Evolutionary conservation across 2,329 filamentous ascomycete species (phyloP).

Genomic region (Phaeosphaeriaceae sp.): DNA sequence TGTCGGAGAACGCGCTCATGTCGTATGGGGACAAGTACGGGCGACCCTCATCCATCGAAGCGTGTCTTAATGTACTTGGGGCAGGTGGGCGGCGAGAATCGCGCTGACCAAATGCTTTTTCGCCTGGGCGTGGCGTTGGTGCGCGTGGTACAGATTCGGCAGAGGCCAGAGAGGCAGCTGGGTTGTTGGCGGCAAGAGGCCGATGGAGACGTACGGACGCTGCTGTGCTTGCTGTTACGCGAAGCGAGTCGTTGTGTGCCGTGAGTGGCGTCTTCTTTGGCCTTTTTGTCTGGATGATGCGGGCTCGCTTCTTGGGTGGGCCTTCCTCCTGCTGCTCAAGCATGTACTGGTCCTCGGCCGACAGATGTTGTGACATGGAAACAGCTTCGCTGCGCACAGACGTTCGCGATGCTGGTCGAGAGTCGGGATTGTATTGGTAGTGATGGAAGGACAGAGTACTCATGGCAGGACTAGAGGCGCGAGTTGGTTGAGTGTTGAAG

Average conservation of each 20-base stretch:
- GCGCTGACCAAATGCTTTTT: constrained; percentile 45
- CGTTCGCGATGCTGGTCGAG: constrained; percentile 48
- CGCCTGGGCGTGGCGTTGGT: constrained; percentile 74
- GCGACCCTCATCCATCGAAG: constrained; percentile 60
- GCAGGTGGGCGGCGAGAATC: constrained; percentile 40
- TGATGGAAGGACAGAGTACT: constrained; percentile 48
- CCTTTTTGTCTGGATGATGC: constrained; percentile 75
- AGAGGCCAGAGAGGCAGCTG: constrained; percentile 59
- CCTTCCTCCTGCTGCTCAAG: constrained; percentile 56
- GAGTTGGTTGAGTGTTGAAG: constrained; percentile 45
- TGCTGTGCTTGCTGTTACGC: constrained; percentile 89
- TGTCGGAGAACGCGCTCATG: constrained; percentile 48
- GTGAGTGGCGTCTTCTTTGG: constrained; percentile 77
- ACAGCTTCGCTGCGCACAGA: constrained; percentile 44
- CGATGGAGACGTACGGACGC: constrained; percentile 86
- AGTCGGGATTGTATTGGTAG: constrained; percentile 40
- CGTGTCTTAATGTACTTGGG: constrained; percentile 64
- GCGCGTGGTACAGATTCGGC: constrained; percentile 77
- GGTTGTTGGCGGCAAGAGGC: constrained; percentile 65
- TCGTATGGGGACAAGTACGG: constrained; percentile 45
- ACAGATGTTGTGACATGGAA: constrained; percentile 25
- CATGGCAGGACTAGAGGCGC: constrained; percentile 54
- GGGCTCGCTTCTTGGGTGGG: constrained; percentile 77
- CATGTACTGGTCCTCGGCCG: constrained; percentile 27
- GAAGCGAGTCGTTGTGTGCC: constrained; percentile 76